Percentiles rank a stretch among this genome's conserved stretches.
phyloP scores from a whole-genome alignment of 306 rosid genomes.

The Corylus heterophylla region DNA sequence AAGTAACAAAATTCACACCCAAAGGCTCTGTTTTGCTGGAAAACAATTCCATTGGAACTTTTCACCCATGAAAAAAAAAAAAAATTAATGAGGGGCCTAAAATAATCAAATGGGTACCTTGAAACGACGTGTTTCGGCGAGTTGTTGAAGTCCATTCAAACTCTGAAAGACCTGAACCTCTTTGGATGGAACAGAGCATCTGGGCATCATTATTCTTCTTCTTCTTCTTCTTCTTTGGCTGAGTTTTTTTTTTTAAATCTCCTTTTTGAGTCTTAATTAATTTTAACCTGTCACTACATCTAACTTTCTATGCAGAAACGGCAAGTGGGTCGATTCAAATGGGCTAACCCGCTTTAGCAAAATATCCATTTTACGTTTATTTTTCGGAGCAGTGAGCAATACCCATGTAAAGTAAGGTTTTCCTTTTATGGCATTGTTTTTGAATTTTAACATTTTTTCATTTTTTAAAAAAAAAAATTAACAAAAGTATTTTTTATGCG shows the following conservation, averaged over 20 bases:
- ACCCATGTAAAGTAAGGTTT: too few relatives aligned
- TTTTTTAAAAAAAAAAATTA: too few relatives aligned
- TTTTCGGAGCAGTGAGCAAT: too few relatives aligned
- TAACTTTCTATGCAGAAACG: neutral
- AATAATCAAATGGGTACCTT: conserved; percentile 41
- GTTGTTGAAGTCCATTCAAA: conserved; percentile 65
- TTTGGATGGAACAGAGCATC: conserved; percentile 45
- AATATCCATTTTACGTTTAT: too few relatives aligned
- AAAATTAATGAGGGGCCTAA: neutral
- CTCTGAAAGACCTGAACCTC: conserved; percentile 48
- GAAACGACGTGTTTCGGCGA: conserved; percentile 65
- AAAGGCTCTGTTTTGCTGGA: neutral
- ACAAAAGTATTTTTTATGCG: too few relatives aligned
- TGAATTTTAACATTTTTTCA: too few relatives aligned
- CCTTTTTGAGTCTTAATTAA: neutral
- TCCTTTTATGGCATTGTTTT: too few relatives aligned
- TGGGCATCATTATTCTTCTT: conserved; percentile 42
- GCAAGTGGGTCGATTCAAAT: neutral
- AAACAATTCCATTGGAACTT: neutral
- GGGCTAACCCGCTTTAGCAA: too few relatives aligned
- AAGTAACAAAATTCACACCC: neutral
- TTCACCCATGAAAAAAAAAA: neutral
- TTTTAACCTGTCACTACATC: neutral
- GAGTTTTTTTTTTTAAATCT: neutral
- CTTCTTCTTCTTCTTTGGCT: neutral